Percentiles rank a stretch among this genome's conserved stretches.
phyloP scores from a whole-genome alignment of 2,329 filamentous ascomycete species.

The Teratosphaeria nubilosa region DNA sequence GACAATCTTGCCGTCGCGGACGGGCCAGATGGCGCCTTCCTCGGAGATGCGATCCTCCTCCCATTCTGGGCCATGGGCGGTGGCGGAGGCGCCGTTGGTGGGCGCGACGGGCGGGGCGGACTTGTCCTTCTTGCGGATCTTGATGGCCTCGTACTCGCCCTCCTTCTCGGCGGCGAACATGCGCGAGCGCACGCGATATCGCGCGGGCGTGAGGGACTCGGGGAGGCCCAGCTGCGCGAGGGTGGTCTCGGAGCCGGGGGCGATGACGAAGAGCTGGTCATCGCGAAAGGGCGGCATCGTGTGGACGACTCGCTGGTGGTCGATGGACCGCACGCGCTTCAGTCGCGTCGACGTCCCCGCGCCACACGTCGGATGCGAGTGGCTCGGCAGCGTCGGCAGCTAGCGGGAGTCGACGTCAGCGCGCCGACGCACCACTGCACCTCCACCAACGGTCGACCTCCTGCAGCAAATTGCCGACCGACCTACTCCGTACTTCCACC shows the following conservation, averaged over 20 bases:
- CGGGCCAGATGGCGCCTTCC: slow-evolving; percentile 83
- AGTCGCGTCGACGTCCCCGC: not conserved
- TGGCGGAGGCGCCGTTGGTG: slow-evolving; percentile 2
- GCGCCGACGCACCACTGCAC: no score
- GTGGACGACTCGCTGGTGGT: not conserved
- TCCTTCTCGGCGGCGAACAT: slow-evolving; percentile 78
- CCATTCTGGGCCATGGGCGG: slow-evolving; percentile 46
- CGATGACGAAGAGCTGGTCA: slow-evolving; percentile 47
- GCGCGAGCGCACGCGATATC: slow-evolving; percentile 75
- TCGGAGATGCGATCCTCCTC: slow-evolving; percentile 82
- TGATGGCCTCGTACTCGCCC: slow-evolving; percentile 72
- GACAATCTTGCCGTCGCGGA: slow-evolving; percentile 69
- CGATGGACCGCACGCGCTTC: not conserved
- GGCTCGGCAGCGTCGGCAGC: not conserved
- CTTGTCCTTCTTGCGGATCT: slow-evolving; percentile 49
- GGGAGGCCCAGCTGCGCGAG: slow-evolving; percentile 82
- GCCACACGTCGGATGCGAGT: not conserved
- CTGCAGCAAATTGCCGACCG: not conserved
- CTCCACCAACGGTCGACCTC: no score
- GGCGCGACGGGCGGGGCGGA: not conserved
- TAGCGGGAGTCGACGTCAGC: not conserved
- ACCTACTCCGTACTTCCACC: not conserved
- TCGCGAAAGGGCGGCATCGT: slow-evolving; percentile 26
- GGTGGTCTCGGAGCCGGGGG: slow-evolving; percentile 78
- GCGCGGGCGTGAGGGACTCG: slow-evolving; percentile 85